Conservation (phyloP, 2,329 filamentous ascomycete genomes). For the Malbranchea cinnamomea region DNA sequence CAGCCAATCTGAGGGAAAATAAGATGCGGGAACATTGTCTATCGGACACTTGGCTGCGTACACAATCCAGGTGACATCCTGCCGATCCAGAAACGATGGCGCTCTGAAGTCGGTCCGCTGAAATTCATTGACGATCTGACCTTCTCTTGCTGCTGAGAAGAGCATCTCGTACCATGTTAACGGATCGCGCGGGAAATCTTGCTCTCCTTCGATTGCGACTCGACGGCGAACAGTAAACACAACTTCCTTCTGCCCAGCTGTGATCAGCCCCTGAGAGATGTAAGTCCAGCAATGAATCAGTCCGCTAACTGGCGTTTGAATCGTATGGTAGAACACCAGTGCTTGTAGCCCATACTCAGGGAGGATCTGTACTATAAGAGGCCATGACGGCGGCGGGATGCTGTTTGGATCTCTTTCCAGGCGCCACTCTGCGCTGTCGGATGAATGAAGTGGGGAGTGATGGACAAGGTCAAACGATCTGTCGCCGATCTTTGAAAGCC, state of each 20-base stretch:
- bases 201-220: slow-evolving; percentile 2
- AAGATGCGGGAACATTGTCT: slow-evolving; percentile 5
- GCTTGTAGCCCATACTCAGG: slow-evolving; percentile 4
- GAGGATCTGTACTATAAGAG: slow-evolving; percentile 1
- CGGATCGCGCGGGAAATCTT: slow-evolving; percentile 5
- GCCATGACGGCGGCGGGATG: slow-evolving; percentile 7
- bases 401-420: no score
- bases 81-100: slow-evolving; percentile 5
- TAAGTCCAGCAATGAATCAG: slow-evolving; percentile 8
- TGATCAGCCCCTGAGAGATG: slow-evolving; percentile 7
- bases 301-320: slow-evolving; percentile 5
- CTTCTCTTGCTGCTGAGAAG: slow-evolving; percentile 5
- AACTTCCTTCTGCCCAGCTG: slow-evolving; percentile 6
- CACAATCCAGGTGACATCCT: slow-evolving; percentile 6
- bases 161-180: slow-evolving; percentile 7
- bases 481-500: no score
- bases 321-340: slow-evolving; percentile 5
- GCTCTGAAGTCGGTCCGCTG: slow-evolving; percentile 7
- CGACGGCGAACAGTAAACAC: slow-evolving; percentile 7
- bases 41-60: slow-evolving; percentile 6
- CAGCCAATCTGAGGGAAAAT: slow-evolving; percentile 5
- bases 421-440: no score
- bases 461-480: no score
- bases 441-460: no score
- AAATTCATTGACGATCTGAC: slow-evolving; percentile 4